phyloP scores from a whole-genome alignment of 257 asterid genomes.

The Solanum medicagineum region DNA sequence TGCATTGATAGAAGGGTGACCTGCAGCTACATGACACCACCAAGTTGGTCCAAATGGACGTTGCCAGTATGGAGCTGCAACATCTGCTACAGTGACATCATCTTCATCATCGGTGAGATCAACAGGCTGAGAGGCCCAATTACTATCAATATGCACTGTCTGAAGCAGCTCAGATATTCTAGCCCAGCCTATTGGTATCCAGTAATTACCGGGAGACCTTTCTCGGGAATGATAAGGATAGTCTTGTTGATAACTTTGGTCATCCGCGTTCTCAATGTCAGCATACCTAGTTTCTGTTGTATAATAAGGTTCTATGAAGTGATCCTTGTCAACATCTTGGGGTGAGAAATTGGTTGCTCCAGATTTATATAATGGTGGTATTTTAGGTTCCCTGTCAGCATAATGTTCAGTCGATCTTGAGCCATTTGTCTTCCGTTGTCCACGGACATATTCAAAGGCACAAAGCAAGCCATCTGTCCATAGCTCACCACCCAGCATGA shows the following conservation, averaged over 20 bases:
- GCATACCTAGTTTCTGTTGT: slow-evolving; percentile 23
- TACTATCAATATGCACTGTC: slow-evolving; percentile 58
- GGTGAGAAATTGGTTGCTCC: slow-evolving; percentile 16
- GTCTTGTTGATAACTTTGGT: slow-evolving; percentile 17
- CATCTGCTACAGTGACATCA: slow-evolving; percentile 79
- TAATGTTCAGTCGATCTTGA: slow-evolving; percentile 20
- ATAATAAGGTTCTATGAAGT: slow-evolving; percentile 24
- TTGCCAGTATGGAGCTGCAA: slow-evolving; percentile 96
- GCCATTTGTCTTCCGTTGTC: slow-evolving; percentile 17
- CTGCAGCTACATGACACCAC: slow-evolving; percentile 97
- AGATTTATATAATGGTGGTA: slow-evolving; percentile 1
- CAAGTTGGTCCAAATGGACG: slow-evolving; percentile 83
- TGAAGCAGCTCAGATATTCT: slow-evolving; percentile 68
- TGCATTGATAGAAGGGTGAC: slow-evolving; percentile 57
- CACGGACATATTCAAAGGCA: slow-evolving; percentile 76
- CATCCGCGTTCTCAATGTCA: slow-evolving; percentile 10
- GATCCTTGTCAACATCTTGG: slow-evolving; percentile 8
- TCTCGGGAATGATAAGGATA: slow-evolving; percentile 7
- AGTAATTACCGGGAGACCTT: slow-evolving; percentile 38
- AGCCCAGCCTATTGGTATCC: slow-evolving; percentile 97
- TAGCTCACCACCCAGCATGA: slow-evolving; percentile 41
- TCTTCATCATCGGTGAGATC: slow-evolving; percentile 56
- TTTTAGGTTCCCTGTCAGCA: slow-evolving; percentile 15
- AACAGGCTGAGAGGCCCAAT: slow-evolving; percentile 42
- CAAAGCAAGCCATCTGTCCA: slow-evolving; percentile 96